These are phyloP conservation scores for Rhynchospora pubera DNA, from an alignment of 176 grass and related monocot species.

Conservation along the genomic window DNA sequence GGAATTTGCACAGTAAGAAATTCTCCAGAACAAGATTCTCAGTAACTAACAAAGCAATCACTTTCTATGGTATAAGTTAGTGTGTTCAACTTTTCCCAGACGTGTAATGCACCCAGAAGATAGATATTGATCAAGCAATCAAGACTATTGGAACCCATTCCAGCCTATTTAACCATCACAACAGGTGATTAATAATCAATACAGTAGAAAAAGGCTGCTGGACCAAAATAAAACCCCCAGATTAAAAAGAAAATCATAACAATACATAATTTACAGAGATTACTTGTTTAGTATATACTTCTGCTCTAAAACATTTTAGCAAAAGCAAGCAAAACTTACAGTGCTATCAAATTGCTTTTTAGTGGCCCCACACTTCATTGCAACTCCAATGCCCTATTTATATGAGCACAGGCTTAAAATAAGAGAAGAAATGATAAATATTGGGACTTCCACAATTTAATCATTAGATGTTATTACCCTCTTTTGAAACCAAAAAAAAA, in stretches of 20 bases:
- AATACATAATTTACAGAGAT: neutral
- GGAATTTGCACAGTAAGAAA: neutral
- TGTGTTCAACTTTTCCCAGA: neutral
- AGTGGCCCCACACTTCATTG: constrained; percentile 86
- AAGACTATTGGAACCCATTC: neutral
- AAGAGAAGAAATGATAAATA: neutral
- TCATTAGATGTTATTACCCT: neutral
- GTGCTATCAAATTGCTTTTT: constrained; percentile 81
- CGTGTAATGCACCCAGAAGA: neutral
- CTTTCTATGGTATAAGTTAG: neutral
- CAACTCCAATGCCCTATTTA: constrained; percentile 75
- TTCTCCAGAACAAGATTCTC: neutral
- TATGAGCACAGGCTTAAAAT: neutral
- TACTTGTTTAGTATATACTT: neutral
- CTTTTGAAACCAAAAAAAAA: neutral
- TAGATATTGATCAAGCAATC: neutral
- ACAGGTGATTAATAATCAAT: neutral
- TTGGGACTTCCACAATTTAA: neutral
- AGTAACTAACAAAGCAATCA: neutral
- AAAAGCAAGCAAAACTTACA: constrained; percentile 33
- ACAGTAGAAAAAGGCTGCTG: neutral
- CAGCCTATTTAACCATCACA: neutral
- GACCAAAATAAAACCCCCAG: neutral
- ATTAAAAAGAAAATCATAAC: too few species aligned
- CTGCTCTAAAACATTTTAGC: neutral